phyloP scores from a whole-genome alignment of 2,329 filamentous ascomycete genomes.

The Ceratocystis colombiana region DNA sequence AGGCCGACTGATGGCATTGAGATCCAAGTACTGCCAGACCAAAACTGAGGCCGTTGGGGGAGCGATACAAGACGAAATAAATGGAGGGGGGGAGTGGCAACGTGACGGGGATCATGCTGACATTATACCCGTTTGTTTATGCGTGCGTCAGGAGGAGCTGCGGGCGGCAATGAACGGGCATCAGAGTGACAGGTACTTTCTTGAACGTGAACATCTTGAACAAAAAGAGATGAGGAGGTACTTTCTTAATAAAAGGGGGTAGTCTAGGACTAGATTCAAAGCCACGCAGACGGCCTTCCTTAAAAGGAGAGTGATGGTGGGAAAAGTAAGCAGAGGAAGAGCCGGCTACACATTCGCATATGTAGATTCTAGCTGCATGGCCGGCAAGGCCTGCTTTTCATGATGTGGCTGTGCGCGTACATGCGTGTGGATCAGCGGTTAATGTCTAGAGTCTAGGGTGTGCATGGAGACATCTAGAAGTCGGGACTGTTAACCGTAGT shows the following conservation, averaged over 20 bases:
- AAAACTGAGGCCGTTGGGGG: too few species aligned
- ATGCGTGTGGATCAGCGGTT: neutral
- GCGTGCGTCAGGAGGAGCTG: neutral
- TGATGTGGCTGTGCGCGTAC: neutral
- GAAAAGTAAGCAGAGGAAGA: neutral
- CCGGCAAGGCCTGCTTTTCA: slow-evolving; percentile 4
- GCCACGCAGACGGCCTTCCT: neutral
- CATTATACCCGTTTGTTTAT: neutral
- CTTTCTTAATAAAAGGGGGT: neutral
- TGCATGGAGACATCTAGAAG: too few species aligned
- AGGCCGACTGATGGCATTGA: too few species aligned
- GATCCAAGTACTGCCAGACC: too few species aligned
- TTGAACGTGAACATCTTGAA: too few species aligned
- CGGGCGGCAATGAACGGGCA: neutral
- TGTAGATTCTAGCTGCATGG: neutral
- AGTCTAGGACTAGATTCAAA: neutral
- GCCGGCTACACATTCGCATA: neutral
- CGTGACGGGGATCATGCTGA: neutral
- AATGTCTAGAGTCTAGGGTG: too few species aligned
- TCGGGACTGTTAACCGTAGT: neutral
- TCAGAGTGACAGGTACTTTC: neutral
- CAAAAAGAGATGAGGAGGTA: neutral
- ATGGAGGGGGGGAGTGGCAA: neutral
- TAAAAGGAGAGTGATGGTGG: neutral
- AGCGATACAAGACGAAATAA: too few species aligned